These are phyloP conservation scores for Cyclanthera cordifolia DNA, from an alignment of 306 rosid species.

Conservation along the genomic window DNA sequence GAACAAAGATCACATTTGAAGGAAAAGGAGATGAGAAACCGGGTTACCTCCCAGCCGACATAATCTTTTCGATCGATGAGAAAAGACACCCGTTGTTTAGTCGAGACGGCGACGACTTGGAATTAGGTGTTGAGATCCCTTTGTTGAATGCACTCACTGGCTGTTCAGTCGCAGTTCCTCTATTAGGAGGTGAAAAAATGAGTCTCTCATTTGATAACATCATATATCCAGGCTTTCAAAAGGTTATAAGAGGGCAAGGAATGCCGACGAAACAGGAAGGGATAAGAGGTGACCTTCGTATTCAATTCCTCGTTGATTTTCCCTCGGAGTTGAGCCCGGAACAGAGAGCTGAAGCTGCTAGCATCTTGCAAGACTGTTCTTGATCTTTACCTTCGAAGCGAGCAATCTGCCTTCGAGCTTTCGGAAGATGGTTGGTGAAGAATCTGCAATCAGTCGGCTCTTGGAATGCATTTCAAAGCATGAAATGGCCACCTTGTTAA, in stretches of 20 bases:
- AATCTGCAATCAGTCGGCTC: neutral
- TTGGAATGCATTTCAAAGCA: neutral
- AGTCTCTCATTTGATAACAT: conserved; percentile 41
- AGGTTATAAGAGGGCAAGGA: conserved; percentile 65
- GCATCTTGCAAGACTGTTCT: conserved; percentile 44
- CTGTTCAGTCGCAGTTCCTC: conserved; percentile 59
- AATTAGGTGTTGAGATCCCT: conserved; percentile 54
- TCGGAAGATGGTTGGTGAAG: neutral
- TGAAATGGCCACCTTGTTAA: neutral
- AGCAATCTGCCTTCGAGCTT: neutral
- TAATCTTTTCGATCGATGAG: conserved; percentile 60
- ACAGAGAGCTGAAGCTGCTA: conserved; percentile 47
- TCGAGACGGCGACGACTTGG: conserved; percentile 61
- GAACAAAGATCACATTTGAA: conserved; percentile 73
- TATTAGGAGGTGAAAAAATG: conserved; percentile 64
- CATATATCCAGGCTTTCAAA: conserved; percentile 56
- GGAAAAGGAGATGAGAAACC: conserved; percentile 91
- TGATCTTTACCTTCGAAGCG: neutral
- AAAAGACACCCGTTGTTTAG: conserved; percentile 45
- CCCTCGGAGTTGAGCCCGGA: conserved; percentile 42
- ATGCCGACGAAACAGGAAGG: conserved; percentile 50
- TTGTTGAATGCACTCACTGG: conserved; percentile 66
- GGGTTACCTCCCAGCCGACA: conserved; percentile 76
- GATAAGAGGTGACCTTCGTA: conserved; percentile 56
- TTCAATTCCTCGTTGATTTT: conserved; percentile 51